Base-by-base conservation (phyloP, 1,284 basidiomycete genomes). In the Tylopilus sp. region DNA sequence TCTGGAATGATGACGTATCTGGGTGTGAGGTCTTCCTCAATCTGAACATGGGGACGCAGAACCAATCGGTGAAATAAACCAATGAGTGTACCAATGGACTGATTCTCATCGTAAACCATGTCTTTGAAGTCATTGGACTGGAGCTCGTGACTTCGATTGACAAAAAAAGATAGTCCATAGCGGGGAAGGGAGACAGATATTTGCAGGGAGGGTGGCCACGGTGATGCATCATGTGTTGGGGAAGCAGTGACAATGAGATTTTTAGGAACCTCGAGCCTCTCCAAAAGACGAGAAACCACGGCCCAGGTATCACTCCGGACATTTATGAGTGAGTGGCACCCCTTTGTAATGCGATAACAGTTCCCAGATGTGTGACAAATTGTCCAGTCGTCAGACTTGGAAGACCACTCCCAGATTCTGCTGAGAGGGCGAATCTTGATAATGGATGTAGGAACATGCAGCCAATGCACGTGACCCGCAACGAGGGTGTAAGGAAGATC, bases 1-100 rank as follows among this genome's bases (percentile, higher is more conserved):
- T 76, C 62, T 2, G 85, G 85, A 26, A 87, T 78, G n/a, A 86
- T 68, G 24, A 85, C 73, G 47, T 67, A 67, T 22, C 80, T 77
- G 10, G 74, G 68, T 1, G 36, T 18, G 26, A 54, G 55, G 58
- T 16, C 49, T n/a, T 15, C 38, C 53, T 18, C 63, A 2, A 44
- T n/a, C 57, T 12, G 53, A 22, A 10, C 53, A 33, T 70, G 73
- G 0, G 76, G 72, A 6, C 79, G 70, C 36, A 87, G 77, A 15
- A 86, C 74, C 1, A 87, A 78, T 63, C 79, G 79, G 60, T 76
- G 82, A 7, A 58, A 47, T 6, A 87, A 69, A 4, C 75, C 76
- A 33, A 77, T 61, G 39, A 77, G 29, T 0, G 76, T 68, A 1
- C 76, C 76, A 3, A 68, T 61, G 0, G 60, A 77, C 53, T 77